phyloP scores from a whole-genome alignment of 179 eudicot species.

The Amaranthus tricolor region DNA sequence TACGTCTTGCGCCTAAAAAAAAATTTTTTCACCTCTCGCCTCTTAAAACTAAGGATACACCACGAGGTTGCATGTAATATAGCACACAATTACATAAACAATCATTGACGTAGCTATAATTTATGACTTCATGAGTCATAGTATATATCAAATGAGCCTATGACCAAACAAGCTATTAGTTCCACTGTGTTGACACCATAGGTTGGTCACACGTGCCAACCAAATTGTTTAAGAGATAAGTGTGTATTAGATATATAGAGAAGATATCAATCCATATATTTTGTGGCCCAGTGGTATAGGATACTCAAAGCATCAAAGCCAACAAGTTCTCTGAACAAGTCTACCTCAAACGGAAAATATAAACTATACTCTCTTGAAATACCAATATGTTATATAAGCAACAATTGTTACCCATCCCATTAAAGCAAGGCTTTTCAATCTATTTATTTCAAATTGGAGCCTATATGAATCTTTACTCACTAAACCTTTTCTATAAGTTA shows the following conservation, averaged over 20 bases:
- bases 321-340: neutral
- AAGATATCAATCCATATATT: neutral
- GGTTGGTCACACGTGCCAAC: neutral
- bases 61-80: neutral
- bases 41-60: no score
- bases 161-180: neutral
- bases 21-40: no score
- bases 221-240: neutral
- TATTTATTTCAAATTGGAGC: no score
- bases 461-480: no score
- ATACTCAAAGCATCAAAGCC: slow-evolving; percentile 1
- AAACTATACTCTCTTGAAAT: neutral
- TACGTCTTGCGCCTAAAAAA: no score
- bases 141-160: no score
- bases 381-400: neutral
- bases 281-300: neutral
- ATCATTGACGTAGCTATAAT: neutral
- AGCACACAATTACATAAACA: neutral
- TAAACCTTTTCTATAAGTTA: no score
- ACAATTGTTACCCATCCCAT: neutral
- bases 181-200: neutral
- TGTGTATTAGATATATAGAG: neutral
- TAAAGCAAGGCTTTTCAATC: neutral
- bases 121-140: no score
- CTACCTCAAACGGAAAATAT: neutral